phyloP scores from a whole-genome alignment of 352 stramenopile genomes.

The Globisporangium cylindrosporum region DNA sequence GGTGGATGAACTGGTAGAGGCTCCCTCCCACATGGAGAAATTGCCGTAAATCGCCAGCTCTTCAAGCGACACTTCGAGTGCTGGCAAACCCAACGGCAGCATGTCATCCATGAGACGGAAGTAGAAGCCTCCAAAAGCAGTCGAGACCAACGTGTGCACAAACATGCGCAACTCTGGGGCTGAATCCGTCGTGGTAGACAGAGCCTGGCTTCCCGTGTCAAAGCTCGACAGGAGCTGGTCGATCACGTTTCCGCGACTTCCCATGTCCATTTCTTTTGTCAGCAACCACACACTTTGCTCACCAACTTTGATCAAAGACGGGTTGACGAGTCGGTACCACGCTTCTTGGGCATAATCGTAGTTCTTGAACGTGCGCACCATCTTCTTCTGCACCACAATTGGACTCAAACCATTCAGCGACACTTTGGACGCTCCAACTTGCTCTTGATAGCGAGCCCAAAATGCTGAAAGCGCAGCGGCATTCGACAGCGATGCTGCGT shows the following conservation, averaged over 20 bases:
- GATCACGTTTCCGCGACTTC: slow-evolving; percentile 61
- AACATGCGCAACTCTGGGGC: slow-evolving; percentile 50
- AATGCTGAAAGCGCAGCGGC: slow-evolving; percentile 57
- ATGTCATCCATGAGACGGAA: slow-evolving; percentile 84
- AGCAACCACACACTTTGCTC: slow-evolving; percentile 75
- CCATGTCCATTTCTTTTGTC: slow-evolving; percentile 82
- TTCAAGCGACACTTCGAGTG: slow-evolving; percentile 76
- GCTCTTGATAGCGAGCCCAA: slow-evolving; percentile 69
- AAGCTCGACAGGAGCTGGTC: slow-evolving; percentile 77
- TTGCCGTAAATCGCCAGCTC: slow-evolving; percentile 76
- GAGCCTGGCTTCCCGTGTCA: slow-evolving; percentile 21
- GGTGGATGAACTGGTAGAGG: slow-evolving; percentile 18
- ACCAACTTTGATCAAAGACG: slow-evolving; percentile 57
- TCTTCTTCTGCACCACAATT: slow-evolving; percentile 78
- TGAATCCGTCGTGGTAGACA: background rate
- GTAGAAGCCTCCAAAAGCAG: slow-evolving; percentile 86
- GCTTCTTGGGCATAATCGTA: slow-evolving; percentile 87
- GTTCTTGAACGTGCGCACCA: slow-evolving; percentile 83
- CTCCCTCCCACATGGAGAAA: slow-evolving; percentile 68
- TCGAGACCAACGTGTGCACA: slow-evolving; percentile 74
- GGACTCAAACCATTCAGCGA: slow-evolving; percentile 59
- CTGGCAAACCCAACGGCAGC: slow-evolving; percentile 63
- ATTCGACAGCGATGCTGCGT: slow-evolving; percentile 44
- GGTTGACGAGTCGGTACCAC: slow-evolving; percentile 80
- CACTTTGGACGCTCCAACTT: slow-evolving; percentile 52